Percentiles rank a stretch among this genome's conserved stretches.
Evolutionary conservation across 139 green algal genomes (phyloP).

Genomic region (Chlorella sp.): DNA sequence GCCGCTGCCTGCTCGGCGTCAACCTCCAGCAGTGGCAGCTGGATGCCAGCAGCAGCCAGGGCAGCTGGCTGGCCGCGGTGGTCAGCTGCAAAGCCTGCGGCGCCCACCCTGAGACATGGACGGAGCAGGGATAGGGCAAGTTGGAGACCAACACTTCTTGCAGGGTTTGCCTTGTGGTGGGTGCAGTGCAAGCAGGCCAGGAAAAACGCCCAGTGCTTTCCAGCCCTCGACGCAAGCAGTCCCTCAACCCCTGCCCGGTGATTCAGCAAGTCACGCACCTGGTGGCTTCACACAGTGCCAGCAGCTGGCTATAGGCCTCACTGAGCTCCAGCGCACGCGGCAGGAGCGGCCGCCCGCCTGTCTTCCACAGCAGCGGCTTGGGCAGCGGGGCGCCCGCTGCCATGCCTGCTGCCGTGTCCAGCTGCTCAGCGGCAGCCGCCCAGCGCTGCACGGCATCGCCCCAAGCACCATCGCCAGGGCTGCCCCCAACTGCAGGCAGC

Average conservation of each 20-base stretch:
- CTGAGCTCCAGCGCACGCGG: conserved; percentile 57
- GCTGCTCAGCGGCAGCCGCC: conserved; percentile 32
- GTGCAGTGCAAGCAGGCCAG: background rate
- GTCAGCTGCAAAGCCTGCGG: conserved; percentile 36
- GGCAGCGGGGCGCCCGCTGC: conserved; percentile 24
- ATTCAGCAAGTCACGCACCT: no score
- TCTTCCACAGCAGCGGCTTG: conserved; percentile 85
- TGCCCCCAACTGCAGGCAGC: background rate
- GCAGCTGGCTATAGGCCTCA: conserved; percentile 31
- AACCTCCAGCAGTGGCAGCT: conserved; percentile 35
- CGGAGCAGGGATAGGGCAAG: no score
- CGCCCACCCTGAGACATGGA: conserved; percentile 3
- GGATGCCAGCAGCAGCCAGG: conserved; percentile 45
- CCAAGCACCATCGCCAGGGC: background rate
- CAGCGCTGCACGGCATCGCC: conserved; percentile 1
- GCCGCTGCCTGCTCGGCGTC: background rate
- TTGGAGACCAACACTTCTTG: no score
- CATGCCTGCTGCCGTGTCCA: conserved; percentile 48
- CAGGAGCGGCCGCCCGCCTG: conserved; percentile 77
- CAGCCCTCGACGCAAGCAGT: background rate
- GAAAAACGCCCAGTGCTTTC: no score
- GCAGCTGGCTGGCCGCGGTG: conserved; percentile 36
- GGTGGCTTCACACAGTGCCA: conserved; percentile 38
- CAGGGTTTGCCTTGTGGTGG: no score
- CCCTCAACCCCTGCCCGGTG: background rate